Conservation (phyloP, 768 basidiomycete species). For the Suillus hirtellus region DNA sequence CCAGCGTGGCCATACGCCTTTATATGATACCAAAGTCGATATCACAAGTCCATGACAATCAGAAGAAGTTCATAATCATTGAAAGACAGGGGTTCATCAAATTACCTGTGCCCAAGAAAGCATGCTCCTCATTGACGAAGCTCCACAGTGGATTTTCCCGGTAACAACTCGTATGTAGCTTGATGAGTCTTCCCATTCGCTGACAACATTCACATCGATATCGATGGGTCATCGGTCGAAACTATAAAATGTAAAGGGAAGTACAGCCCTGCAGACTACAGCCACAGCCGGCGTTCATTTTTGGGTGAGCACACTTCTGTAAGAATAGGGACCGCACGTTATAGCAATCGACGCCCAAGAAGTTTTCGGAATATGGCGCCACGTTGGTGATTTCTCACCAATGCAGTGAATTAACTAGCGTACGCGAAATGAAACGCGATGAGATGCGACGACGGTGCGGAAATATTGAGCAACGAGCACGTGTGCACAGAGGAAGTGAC, state of each 20-base stretch:
- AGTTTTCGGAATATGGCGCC: background rate
- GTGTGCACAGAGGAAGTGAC: background rate
- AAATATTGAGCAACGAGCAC: background rate
- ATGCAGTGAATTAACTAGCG: conserved; percentile 2
- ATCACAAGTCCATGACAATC: conserved; percentile 6
- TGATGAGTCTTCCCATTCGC: conserved; percentile 40
- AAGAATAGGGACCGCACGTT: conserved; percentile 5
- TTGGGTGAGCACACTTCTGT: conserved; percentile 2
- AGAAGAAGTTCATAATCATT: background rate
- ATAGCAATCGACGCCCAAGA: background rate
- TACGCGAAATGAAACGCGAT: background rate
- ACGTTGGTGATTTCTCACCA: conserved; percentile 7
- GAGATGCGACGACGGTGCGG: background rate
- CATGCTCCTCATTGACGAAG: conserved; percentile 26
- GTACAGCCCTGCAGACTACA: conserved; percentile 15
- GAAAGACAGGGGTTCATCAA: conserved; percentile 6
- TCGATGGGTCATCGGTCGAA: conserved; percentile 46
- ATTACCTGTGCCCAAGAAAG: conserved; percentile 42
- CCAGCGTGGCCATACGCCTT: background rate
- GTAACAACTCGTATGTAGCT: conserved; percentile 45
- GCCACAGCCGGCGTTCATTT: conserved; percentile 9
- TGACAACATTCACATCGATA: conserved; percentile 42
- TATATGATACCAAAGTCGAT: conserved; percentile 2
- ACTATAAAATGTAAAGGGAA: conserved; percentile 46
- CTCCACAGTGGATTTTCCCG: conserved; percentile 36